phyloP scores from a whole-genome alignment of 352 stramenopile species.

The Phytopythium montanum region DNA sequence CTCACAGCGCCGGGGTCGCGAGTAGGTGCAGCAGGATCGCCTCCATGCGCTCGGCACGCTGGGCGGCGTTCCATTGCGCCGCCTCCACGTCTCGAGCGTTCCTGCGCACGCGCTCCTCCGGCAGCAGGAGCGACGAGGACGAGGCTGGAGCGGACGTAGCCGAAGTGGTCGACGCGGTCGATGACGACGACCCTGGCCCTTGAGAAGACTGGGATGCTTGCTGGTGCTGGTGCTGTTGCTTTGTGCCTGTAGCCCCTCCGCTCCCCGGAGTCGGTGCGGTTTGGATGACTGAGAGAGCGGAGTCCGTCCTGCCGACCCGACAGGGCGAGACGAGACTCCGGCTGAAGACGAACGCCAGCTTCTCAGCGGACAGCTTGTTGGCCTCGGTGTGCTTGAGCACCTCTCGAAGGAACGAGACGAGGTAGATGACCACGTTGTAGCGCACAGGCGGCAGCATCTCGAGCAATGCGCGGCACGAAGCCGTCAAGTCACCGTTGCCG shows the following conservation, averaged over 20 bases:
- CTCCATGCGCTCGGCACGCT: conserved; percentile 72
- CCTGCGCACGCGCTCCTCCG: conserved; percentile 57
- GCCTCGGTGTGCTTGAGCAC: conserved; percentile 66
- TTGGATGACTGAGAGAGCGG: conserved; percentile 7
- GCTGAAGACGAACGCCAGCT: conserved; percentile 73
- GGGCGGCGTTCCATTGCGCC: conserved; percentile 42
- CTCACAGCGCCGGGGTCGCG: conserved; percentile 43
- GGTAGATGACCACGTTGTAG: conserved; percentile 98
- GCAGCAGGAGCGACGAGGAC: conserved; percentile 16
- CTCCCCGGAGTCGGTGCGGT: conserved; percentile 9
- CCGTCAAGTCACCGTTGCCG: conserved; percentile 68
- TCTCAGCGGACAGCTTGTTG: conserved; percentile 73
- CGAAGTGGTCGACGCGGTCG: conserved; percentile 36
- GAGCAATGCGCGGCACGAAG: conserved; percentile 67
- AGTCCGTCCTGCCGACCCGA: conserved; percentile 13
- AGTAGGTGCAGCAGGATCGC: conserved; percentile 67
- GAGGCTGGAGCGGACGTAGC: conserved; percentile 3
- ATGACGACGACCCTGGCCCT: conserved; percentile 20
- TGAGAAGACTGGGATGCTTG: neutral
- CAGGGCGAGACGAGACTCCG: conserved; percentile 62
- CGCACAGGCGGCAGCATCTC: conserved; percentile 89
- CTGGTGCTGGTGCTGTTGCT: conserved; percentile 8
- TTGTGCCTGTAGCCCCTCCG: neutral
- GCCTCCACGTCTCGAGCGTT: conserved; percentile 50
- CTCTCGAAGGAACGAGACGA: conserved; percentile 96